Percentiles rank a stretch among this genome's conserved stretches.
These are phyloP conservation scores for Beauveria brongniartii DNA, from an alignment of 2,329 filamentous ascomycete species.

Conservation along the genomic window DNA sequence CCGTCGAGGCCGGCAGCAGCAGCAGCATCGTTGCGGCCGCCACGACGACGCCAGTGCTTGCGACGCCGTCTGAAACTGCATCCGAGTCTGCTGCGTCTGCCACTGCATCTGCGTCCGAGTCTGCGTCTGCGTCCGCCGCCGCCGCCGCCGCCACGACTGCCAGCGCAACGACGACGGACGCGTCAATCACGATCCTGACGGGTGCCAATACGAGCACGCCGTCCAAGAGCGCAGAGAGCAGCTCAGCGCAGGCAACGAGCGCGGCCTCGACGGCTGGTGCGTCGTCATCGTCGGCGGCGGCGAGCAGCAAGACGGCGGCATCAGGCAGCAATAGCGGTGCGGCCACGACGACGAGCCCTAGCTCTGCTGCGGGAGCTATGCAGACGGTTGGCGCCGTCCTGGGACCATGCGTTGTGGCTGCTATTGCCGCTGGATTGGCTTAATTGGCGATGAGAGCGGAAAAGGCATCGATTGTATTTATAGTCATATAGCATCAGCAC, in stretches of 20 bases:
- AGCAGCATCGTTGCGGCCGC: neutral
- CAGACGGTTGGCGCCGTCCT: neutral
- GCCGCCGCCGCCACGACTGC: neutral
- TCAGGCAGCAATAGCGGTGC: neutral
- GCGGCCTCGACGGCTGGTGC: neutral
- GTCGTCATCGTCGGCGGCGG: neutral
- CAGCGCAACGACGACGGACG: neutral
- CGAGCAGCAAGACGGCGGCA: neutral
- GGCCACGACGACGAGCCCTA: neutral
- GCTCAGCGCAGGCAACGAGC: neutral
- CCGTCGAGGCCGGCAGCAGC: neutral
- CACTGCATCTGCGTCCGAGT: neutral
- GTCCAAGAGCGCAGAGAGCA: neutral
- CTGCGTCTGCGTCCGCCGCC: neutral
- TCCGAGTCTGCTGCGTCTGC: neutral
- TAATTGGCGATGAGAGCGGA: neutral
- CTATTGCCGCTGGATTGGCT: neutral
- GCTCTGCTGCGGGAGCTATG: neutral
- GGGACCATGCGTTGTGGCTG: neutral
- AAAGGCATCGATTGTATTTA: neutral
- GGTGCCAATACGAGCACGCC: neutral
- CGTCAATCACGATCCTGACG: neutral
- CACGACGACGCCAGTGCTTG: neutral
- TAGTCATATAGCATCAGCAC: neutral
- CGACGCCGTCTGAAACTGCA: neutral